Conservation (phyloP, 306 rosid species). For the Lathyrus aphaca region DNA sequence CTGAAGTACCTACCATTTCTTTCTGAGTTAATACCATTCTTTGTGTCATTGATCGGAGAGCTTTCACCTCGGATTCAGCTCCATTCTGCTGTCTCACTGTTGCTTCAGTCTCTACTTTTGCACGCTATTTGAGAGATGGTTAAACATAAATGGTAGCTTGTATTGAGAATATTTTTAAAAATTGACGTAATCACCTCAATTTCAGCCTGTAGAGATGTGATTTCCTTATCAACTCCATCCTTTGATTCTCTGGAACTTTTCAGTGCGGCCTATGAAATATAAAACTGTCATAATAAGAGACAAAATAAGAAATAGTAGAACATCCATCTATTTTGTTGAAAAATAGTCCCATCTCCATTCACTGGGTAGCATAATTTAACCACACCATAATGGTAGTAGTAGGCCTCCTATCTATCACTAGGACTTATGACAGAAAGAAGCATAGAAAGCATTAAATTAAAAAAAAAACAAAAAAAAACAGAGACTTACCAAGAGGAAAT, state of each 20-base stretch:
- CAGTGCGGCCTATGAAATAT: conserved; percentile 73
- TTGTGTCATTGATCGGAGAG: conserved; percentile 89
- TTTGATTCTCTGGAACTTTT: conserved; percentile 75
- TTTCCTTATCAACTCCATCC: conserved; percentile 66
- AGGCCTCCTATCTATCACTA: too few relatives aligned
- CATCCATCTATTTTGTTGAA: conserved; percentile 28
- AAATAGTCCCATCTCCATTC: conserved; percentile 33
- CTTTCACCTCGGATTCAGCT: conserved; percentile 86
- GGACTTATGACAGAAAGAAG: too few relatives aligned
- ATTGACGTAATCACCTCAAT: conserved; percentile 52
- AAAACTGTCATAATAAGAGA: conserved; percentile 34
- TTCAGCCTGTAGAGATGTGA: conserved; percentile 62
- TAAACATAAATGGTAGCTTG: conserved; percentile 29
- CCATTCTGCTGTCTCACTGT: conserved; percentile 63
- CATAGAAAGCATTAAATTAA: too few relatives aligned
- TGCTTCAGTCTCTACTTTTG: conserved; percentile 67
- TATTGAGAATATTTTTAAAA: conserved; percentile 14
- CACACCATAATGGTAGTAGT: not conserved
- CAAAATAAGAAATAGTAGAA: conserved; percentile 33
- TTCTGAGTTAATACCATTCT: conserved; percentile 95
- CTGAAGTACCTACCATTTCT: conserved; percentile 73
- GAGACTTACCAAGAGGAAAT: too few relatives aligned
- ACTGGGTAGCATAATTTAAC: conserved; percentile 27
- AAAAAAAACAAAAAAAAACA: too few relatives aligned
- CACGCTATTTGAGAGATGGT: conserved; percentile 55